Evolutionary conservation across 768 basidiomycete species (phyloP), one percentile per base, ranked within the genome.

Genomic region (Macrolepiota albuminosa): DNA sequence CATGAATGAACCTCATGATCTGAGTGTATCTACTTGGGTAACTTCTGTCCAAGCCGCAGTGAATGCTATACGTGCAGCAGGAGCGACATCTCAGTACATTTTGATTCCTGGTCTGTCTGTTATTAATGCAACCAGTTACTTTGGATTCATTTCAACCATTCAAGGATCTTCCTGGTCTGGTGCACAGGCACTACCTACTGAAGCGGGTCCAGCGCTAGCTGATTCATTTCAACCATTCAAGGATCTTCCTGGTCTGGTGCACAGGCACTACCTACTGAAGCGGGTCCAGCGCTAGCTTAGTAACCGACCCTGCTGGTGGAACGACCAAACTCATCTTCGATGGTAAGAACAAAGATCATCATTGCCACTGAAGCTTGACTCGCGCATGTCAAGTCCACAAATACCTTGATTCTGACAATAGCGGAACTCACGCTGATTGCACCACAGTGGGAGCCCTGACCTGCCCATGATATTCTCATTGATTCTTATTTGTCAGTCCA

Each of bases 1-100:
- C 47, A 84, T 85, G 84, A 86, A 86, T 63, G 84, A 86, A 66
- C 84, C 85, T 4, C 84, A 86, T 61, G 81, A 85, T 65, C 60
- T 83, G 11, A 78, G 75, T 10, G 73, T 82, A 59, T 54, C 57
- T 10, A 68, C 65, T 1, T 84, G 84, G 83, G 82, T 78, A 4
- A 64, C 52, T 8, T 69, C 78, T 6, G 79, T 84, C 7, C 83
- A 86, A 67, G 74, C 76, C 16, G 82, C 79, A 16, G 84, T 86
- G 14, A 84, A 78, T 49, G 84, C 83, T 6, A 85, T 87, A 61
- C 83, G 86, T 56, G 67, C 72, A 11, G 82, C 78, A 18, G 82
- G 82, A 31, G 85, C 85, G 0, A 82, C 75, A 0, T 70, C 75
- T 9, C 83, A 86, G 60, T 71, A 75, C n/a, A 81, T 86, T 62